Evolutionary conservation across 768 basidiomycete species (phyloP), one percentile per base, ranked within the genome.

Genomic region (Amyloporia xantha): DNA sequence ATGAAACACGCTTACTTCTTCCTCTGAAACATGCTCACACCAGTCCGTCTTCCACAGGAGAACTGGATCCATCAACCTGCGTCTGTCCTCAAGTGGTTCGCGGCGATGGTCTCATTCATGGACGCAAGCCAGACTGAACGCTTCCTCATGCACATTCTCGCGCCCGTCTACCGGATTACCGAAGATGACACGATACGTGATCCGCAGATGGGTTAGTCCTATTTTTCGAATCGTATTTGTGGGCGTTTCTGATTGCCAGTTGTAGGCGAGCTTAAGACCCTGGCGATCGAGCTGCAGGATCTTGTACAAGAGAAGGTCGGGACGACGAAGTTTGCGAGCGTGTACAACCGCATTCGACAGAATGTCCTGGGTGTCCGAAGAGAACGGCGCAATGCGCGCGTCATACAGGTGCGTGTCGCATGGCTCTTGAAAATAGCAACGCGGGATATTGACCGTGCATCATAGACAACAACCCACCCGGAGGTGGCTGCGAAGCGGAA

Each of bases 31-130:
- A 17, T 48, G 10, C 13, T n/a, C n/a, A 30, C 39, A 23, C 27
- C 21, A 5, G 15, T 2, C 38, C 23, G 1, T 54, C 3, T 28
- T 27, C 13, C 42, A 13, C 59, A 96, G 91, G 68, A 72, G 0
- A 85, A 84, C 59, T 98, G 95, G 92, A 72, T 81, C 3, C 78
- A 86, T 24, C 87, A 91, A 50, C 87, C 92, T 0, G 66, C 85
- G 1, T 79, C 91, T 0, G 78, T 86, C 36, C 64, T 99, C 39
- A 84, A 89, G 13, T 96, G 92, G 86, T 96, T 98, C 58, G 96
- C 93, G 0, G 94, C 92, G 0, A 91, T 96, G 82, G 68, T 80
- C 2, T 80, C 85, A 2, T 67, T 78, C 58, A 80, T 98, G 74
- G 78, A 84, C 0, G 62, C 71, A 0, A 52, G 61, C 0, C 67